phyloP scores from a whole-genome alignment of 1,139 yeast genomes.

The Debaryomyces singareniensis region DNA sequence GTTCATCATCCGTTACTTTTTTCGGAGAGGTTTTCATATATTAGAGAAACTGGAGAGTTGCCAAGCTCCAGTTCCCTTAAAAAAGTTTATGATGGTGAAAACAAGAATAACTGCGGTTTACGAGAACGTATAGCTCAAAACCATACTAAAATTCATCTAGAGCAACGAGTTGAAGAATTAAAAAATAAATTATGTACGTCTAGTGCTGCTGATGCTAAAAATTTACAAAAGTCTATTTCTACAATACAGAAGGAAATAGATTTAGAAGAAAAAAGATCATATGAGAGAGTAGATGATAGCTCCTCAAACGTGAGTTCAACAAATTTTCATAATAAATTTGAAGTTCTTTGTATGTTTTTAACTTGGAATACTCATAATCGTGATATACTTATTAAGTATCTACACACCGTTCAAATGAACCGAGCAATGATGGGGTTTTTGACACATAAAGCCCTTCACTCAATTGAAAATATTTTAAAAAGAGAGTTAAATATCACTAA shows the following conservation, averaged over 20 bases:
- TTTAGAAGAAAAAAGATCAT: not conserved
- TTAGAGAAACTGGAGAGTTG: conserved; percentile 27
- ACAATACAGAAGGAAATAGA: no score
- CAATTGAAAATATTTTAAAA: conserved; percentile 30
- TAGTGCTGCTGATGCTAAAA: no score
- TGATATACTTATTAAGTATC: conserved; percentile 28
- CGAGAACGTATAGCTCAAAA: no score
- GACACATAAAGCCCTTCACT: conserved; percentile 32
- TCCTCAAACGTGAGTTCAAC: no score
- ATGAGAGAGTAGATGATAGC: no score
- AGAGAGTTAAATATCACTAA: conserved; percentile 1
- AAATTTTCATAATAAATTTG: conserved; percentile 33
- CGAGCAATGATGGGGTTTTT: conserved; percentile 24
- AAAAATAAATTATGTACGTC: no score
- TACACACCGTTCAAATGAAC: conserved; percentile 32
- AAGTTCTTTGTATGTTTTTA: conserved; percentile 33
- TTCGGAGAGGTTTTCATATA: conserved; percentile 32
- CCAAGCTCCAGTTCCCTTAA: no score
- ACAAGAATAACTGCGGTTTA: no score
- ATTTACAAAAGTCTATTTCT: no score
- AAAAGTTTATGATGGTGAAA: no score
- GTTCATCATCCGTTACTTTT: conserved; percentile 28
- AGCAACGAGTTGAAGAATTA: no score
- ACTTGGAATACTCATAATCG: conserved; percentile 40
- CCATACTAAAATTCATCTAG: no score